Percentiles rank a stretch among this genome's conserved stretches.
phyloP scores from a whole-genome alignment of 2,329 filamentous ascomycete species.

The Gnomoniopsis sp. region DNA sequence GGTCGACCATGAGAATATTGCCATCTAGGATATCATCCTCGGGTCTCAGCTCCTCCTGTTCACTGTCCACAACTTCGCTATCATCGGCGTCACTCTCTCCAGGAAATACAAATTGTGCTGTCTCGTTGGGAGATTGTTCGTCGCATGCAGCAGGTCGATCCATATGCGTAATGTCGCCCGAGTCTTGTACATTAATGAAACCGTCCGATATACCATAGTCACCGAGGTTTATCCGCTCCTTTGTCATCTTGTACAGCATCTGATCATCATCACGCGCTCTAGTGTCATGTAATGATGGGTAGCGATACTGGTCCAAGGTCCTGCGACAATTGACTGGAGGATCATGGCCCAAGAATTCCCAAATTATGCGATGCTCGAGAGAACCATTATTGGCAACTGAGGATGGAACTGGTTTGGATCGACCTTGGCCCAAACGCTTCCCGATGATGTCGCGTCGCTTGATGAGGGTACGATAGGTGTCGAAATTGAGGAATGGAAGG shows the following conservation, averaged over 20 bases:
- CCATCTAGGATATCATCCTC: slow-evolving; percentile 36
- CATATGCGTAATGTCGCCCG: slow-evolving; percentile 13
- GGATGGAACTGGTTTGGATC: slow-evolving; percentile 52
- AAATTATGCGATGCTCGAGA: slow-evolving; percentile 57
- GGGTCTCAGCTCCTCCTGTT: slow-evolving; percentile 17
- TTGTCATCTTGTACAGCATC: slow-evolving; percentile 65
- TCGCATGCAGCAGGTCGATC: slow-evolving; percentile 4
- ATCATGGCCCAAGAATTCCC: slow-evolving; percentile 60
- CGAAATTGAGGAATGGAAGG: slow-evolving; percentile 61
- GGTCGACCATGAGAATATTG: slow-evolving; percentile 64
- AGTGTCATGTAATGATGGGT: slow-evolving; percentile 59
- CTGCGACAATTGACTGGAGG: slow-evolving; percentile 59
- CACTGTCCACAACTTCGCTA: slow-evolving; percentile 19
- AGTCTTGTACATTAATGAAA: background rate
- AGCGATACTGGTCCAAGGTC: slow-evolving; percentile 62
- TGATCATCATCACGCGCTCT: slow-evolving; percentile 61
- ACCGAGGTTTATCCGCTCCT: slow-evolving; percentile 26
- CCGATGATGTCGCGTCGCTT: slow-evolving; percentile 53
- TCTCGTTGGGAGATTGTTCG: background rate
- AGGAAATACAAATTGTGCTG: background rate
- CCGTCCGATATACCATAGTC: background rate
- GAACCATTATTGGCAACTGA: slow-evolving; percentile 52
- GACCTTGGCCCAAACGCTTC: slow-evolving; percentile 49
- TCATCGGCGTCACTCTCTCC: slow-evolving; percentile 8
- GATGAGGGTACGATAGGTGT: slow-evolving; percentile 57